These are phyloP conservation scores for Phytophthora palmivora DNA, from an alignment of 352 stramenopile species.

Conservation along the genomic window DNA sequence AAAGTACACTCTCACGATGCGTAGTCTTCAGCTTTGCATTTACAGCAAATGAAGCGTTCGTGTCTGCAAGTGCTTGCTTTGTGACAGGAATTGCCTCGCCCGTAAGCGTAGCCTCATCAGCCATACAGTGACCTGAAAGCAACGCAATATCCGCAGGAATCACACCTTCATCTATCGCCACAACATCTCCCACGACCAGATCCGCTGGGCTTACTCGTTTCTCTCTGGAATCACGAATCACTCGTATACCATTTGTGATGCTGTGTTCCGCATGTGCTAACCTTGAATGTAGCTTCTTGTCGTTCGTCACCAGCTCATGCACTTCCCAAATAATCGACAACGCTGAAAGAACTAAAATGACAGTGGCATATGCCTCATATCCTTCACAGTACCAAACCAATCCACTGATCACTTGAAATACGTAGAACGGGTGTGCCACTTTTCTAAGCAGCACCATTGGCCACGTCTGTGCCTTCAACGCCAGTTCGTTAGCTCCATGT, in stretches of 20 bases:
- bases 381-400: conserved; percentile 73
- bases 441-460: conserved; percentile 64
- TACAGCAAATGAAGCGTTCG: conserved; percentile 20
- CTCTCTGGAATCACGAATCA: conserved; percentile 61
- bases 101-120: conserved; percentile 81
- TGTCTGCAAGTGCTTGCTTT: conserved; percentile 47
- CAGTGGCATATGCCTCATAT: conserved; percentile 72
- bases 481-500: conserved; percentile 68
- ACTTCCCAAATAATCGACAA: conserved; percentile 82
- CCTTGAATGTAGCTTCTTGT: conserved; percentile 59
- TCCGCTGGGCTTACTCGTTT: conserved; percentile 47
- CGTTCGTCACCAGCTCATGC: conserved; percentile 64
- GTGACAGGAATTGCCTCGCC: conserved; percentile 84
- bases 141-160: conserved; percentile 72
- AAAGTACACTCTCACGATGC: conserved; percentile 59
- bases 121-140: conserved; percentile 68
- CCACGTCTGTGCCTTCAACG: conserved; percentile 57
- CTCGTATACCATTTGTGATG: conserved; percentile 61
- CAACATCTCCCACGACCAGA: conserved; percentile 76
- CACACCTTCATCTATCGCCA: conserved; percentile 68
- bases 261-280: conserved; percentile 65
- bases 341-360: conserved; percentile 68
- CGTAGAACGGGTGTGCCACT: conserved; percentile 81
- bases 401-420: conserved; percentile 76
- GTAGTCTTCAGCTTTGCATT: conserved; percentile 52